These are phyloP conservation scores for Lagenaria siceraria DNA, from an alignment of 306 rosid species.

Conservation along the genomic window DNA sequence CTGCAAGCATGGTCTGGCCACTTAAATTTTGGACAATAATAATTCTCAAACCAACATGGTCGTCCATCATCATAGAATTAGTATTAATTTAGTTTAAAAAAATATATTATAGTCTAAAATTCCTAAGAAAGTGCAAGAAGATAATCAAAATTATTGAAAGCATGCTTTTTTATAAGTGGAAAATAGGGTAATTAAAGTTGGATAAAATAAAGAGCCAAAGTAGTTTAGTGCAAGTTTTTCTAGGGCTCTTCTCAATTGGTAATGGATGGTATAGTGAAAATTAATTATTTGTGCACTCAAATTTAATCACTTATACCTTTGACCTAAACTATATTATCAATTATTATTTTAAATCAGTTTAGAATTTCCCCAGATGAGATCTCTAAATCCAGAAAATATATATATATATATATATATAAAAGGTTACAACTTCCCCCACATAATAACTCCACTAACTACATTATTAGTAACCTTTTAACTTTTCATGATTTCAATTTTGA, in stretches of 20 bases:
- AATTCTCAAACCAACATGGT: too few relatives aligned
- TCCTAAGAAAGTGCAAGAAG: not conserved
- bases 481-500: not conserved
- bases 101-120: too few relatives aligned
- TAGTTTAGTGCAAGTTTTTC: conserved; percentile 3
- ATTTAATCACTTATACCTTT: not conserved
- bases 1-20: too few relatives aligned
- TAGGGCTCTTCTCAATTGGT: not conserved
- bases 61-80: too few relatives aligned
- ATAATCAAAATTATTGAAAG: not conserved
- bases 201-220: not conserved
- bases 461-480: not conserved
- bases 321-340: not conserved
- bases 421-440: conserved; percentile 1
- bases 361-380: not conserved
- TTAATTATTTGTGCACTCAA: not conserved
- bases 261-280: conserved; percentile 1
- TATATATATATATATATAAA: not conserved
- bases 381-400: not conserved
- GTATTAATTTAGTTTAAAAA: too few relatives aligned
- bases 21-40: too few relatives aligned
- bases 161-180: not conserved
- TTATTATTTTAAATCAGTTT: not conserved
- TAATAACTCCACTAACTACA: conserved; percentile 4
- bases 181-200: not conserved